Percentiles rank a stretch among this genome's conserved stretches.
Conservation (phyloP, 441 rosid genomes). For the Croton setiger region DNA sequence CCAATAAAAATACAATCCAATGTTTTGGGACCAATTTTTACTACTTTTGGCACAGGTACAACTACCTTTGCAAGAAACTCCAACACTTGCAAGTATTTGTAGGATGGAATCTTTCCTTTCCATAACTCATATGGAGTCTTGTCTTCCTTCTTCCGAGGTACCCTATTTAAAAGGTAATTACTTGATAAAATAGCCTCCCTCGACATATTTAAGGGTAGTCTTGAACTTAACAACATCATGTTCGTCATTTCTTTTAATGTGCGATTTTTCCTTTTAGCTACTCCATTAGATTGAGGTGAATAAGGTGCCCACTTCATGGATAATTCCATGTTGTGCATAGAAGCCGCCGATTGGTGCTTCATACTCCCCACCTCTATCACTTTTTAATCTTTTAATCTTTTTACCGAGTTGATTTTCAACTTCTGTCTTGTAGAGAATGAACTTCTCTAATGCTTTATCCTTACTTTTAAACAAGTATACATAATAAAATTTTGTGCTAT, state of each 20-base stretch:
- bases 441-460: too few relatives aligned
- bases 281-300: background rate
- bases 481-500: too few relatives aligned
- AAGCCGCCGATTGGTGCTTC: too few relatives aligned
- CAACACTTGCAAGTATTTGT: background rate
- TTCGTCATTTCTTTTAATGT: background rate
- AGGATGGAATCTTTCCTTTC: background rate
- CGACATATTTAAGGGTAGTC: background rate
- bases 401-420: too few relatives aligned
- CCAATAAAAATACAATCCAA: slow-evolving; percentile 1
- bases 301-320: background rate
- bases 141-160: background rate
- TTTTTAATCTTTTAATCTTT: too few relatives aligned
- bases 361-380: too few relatives aligned
- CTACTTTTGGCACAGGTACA: too few relatives aligned
- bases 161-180: slow-evolving; percentile 1
- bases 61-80: background rate
- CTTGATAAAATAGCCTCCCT: too few relatives aligned
- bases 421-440: too few relatives aligned
- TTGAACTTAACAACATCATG: background rate
- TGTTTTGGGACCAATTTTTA: background rate
- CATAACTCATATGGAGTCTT: background rate
- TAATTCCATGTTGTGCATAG: too few relatives aligned
- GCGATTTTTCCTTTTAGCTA: too few relatives aligned
- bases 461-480: too few relatives aligned